A percentile compares a stretch with the other conserved stretches of the same genome.
Conservation (phyloP, 352 stramenopile species). For the Globisporangium ultimum region DNA sequence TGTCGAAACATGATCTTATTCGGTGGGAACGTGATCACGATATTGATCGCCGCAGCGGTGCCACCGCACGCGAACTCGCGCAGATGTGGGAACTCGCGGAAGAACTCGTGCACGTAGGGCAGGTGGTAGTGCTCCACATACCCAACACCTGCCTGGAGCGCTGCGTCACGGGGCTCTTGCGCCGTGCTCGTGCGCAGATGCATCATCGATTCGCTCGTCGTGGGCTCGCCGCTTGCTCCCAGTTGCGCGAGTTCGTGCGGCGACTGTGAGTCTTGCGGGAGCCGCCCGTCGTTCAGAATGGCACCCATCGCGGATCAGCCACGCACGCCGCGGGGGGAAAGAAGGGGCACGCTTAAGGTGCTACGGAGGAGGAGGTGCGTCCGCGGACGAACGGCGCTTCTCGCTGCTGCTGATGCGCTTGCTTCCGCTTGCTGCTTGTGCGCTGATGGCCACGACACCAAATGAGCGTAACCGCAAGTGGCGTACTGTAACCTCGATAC, state of each 20-base stretch:
- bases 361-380: too few relatives aligned
- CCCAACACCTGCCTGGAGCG: neutral
- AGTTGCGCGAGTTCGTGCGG: neutral
- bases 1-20: constrained; percentile 92
- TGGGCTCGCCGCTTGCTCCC: neutral
- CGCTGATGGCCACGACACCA: too few relatives aligned
- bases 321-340: too few relatives aligned
- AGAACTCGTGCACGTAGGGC: constrained; percentile 25
- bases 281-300: constrained; percentile 11
- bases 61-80: constrained; percentile 82
- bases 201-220: neutral
- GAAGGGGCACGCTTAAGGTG: too few relatives aligned
- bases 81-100: constrained; percentile 56
- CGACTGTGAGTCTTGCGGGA: neutral
- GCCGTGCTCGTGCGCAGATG: too few relatives aligned
- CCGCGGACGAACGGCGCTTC: too few relatives aligned
- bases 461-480: too few relatives aligned
- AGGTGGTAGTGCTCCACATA: constrained; percentile 1
- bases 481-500: too few relatives aligned
- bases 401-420: too few relatives aligned
- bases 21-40: constrained; percentile 81
- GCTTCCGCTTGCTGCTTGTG: too few relatives aligned
- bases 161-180: too few relatives aligned
- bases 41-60: constrained; percentile 83
- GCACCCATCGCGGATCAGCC: constrained; percentile 3